These are phyloP conservation scores for Drechslera avenae DNA, from an alignment of 2,329 filamentous ascomycete species.

Conservation along the genomic window DNA sequence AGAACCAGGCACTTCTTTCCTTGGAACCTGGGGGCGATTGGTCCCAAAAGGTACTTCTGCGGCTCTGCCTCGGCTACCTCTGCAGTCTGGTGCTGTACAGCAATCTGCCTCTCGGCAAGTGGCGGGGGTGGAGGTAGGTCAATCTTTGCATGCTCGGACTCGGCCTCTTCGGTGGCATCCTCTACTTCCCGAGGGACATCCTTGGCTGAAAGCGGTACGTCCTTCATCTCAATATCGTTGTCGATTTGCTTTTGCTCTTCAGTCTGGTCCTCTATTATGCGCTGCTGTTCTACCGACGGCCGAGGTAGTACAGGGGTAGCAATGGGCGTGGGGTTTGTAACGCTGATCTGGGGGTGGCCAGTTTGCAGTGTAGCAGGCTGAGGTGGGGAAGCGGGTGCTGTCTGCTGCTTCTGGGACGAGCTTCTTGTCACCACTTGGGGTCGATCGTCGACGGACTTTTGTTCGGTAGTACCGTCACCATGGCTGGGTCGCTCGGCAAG, in stretches of 20 bases:
- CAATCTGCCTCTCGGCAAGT: conserved; percentile 51
- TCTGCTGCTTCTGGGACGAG: conserved; percentile 40
- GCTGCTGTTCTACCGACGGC: conserved; percentile 46
- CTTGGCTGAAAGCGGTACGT: conserved; percentile 59
- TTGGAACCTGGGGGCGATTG: conserved; percentile 76
- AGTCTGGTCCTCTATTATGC: conserved; percentile 57
- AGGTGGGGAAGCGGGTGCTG: conserved; percentile 37
- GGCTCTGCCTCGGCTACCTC: conserved; percentile 54
- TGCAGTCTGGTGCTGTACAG: conserved; percentile 47
- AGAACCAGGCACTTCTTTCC: conserved; percentile 93
- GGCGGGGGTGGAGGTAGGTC: conserved; percentile 64
- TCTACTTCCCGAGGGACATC: conserved; percentile 54
- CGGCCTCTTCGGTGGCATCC: conserved; percentile 28
- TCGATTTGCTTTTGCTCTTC: conserved; percentile 56
- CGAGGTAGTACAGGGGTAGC: conserved; percentile 43
- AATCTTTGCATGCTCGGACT: conserved; percentile 45
- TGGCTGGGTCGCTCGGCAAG: conserved; percentile 31
- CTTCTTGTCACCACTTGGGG: conserved; percentile 40
- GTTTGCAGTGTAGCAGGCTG: conserved; percentile 44
- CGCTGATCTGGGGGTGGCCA: conserved; percentile 46
- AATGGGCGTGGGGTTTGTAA: conserved; percentile 55
- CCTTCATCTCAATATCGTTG: conserved; percentile 68
- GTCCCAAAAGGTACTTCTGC: conserved; percentile 77
- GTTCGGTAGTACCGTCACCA: conserved; percentile 30
- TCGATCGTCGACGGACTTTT: conserved; percentile 26